phyloP scores from a whole-genome alignment of 805 yeast species.

The Starmerella powellii region DNA sequence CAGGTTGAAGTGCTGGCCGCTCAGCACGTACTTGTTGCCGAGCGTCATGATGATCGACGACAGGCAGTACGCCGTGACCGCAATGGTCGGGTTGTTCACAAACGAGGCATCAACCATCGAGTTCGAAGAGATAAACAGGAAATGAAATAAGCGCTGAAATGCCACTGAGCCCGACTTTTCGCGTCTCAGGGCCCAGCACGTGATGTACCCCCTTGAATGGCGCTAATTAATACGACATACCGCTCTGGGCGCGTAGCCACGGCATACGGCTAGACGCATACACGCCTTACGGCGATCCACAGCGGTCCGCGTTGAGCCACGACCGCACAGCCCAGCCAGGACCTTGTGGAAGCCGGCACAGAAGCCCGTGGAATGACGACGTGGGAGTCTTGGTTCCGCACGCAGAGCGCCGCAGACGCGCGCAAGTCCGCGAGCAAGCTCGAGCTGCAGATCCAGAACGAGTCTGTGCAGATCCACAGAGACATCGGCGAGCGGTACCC shows the following conservation, averaged over 20 bases:
- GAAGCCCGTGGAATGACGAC: conserved; percentile 1
- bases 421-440: conserved; percentile 1
- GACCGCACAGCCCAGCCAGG: no score
- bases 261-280: no score
- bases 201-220: no score
- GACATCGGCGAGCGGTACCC: conserved; percentile 14
- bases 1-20: conserved; percentile 65
- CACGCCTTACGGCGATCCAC: no score
- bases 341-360: no score
- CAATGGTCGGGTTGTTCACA: conserved; percentile 30
- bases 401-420: conserved; percentile 9
- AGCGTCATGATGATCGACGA: conserved; percentile 96
- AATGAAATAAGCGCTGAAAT: no score
- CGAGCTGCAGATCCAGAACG: conserved; percentile 5
- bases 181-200: no score
- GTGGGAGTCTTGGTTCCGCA: conserved; percentile 19
- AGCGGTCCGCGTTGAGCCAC: no score
- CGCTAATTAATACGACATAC: no score
- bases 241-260: no score
- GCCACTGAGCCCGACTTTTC: no score
- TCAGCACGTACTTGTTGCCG: conserved; percentile 87
- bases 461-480: conserved; percentile 1
- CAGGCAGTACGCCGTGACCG: conserved; percentile 52
- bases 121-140: no score
- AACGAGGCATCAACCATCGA: conserved; percentile 15